Evolutionary conservation across 768 basidiomycete species (phyloP), one percentile per base, ranked within the genome.

Genomic region (Mycena galericulata): DNA sequence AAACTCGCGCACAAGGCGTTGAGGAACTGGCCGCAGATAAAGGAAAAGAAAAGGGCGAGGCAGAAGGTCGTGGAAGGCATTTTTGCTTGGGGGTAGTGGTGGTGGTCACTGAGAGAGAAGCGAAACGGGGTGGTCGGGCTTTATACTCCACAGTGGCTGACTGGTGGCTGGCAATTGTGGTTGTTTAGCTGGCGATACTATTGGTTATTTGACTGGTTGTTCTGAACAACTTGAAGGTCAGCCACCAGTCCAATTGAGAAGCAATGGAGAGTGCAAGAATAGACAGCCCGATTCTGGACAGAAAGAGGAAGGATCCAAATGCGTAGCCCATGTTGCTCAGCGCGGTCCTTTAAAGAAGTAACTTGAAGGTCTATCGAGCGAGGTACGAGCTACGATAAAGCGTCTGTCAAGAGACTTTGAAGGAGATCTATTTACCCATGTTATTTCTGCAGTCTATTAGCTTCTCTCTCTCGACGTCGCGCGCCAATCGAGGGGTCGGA

Each of bases 401-500:
- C n/a, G n/a, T n/a, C n/a, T n/a, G n/a, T n/a, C n/a, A n/a, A n/a
- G n/a, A n/a, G n/a, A n/a, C n/a, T n/a, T n/a, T n/a, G n/a, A n/a
- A n/a, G n/a, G n/a, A n/a, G n/a, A n/a, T n/a, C n/a, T 60, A 32
- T 27, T 60, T 60, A 46, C 22, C 22, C 61, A 11, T 62, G 49
- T 62, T 3, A 9, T 15, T 53, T 62, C 14, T 22, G 26, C 26
- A 62, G 5, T 4, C 27, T 26, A n/a, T 53, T 29, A 49, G 27
- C 43, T 15, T 46, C 29, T 30, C 10, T 7, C 14, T 22, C 6
- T 46, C 45, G 24, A 66, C 66, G 61, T 72, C 47, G 51, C 74
- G 47, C 62, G 71, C 38, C 67, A 75, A 27, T 64, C 76, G 49
- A n/a, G 74, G 65, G 77, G 76, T 74, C 76, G 65, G 76, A 74